These are phyloP conservation scores for Raphidocelis subcapitata DNA, from an alignment of 139 green algal species.

Conservation along the genomic window DNA sequence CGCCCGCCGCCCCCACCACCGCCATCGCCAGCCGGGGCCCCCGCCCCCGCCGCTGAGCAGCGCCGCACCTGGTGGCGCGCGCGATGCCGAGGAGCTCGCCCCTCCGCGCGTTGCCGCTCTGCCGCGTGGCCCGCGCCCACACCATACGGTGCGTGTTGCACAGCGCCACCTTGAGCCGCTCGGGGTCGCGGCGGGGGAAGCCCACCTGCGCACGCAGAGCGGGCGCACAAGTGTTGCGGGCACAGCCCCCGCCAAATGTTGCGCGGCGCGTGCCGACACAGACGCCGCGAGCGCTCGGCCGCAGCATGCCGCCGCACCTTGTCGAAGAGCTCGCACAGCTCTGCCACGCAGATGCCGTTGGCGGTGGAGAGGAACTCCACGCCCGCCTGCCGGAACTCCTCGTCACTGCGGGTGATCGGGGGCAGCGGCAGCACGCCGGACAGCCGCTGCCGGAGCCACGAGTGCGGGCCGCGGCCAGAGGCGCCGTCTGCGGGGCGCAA, in stretches of 20 bases:
- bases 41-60: too few species aligned
- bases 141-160: conserved; percentile 72
- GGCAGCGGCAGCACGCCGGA: not conserved
- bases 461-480: too few species aligned
- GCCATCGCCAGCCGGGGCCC: too few species aligned
- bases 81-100: conserved; percentile 83
- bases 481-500: too few species aligned
- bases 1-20: too few species aligned
- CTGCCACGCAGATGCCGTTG: conserved; percentile 61
- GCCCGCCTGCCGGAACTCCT: conserved; percentile 53
- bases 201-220: conserved; percentile 57
- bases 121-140: conserved; percentile 58
- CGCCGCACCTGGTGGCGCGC: conserved; percentile 61
- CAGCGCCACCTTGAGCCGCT: conserved; percentile 66
- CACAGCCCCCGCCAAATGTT: too few species aligned
- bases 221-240: not conserved
- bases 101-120: conserved; percentile 35
- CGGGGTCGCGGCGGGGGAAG: conserved; percentile 75
- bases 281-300: not conserved
- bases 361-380: conserved; percentile 73
- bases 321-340: conserved; percentile 88
- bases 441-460: too few species aligned
- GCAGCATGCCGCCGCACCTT: conserved; percentile 44
- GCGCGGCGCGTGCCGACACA: too few species aligned
- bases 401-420: conserved; percentile 63